phyloP scores from a whole-genome alignment of 2,329 filamentous ascomycete species.

The Botrytis pseudocinerea region DNA sequence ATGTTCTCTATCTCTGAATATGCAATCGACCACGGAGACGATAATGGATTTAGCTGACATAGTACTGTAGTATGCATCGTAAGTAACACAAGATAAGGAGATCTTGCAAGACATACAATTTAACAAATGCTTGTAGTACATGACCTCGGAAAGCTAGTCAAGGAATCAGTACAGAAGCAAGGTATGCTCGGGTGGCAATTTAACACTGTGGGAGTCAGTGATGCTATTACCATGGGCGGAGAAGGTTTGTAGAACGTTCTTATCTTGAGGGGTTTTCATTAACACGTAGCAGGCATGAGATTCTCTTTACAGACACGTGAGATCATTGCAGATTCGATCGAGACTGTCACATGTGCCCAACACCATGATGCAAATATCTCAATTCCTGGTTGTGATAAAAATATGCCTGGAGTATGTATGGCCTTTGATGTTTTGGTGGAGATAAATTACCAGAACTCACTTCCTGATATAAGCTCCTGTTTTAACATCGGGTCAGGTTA shows the following conservation, averaged over 20 bases:
- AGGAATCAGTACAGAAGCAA: conserved; percentile 74
- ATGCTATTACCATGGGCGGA: conserved; percentile 82
- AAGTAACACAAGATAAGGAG: conserved; percentile 20
- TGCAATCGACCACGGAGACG: conserved; percentile 18
- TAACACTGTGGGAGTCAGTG: conserved; percentile 60
- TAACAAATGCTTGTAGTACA: conserved; percentile 56
- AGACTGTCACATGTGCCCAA: conserved; percentile 84
- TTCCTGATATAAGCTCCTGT: neutral
- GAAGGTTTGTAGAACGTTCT: conserved; percentile 59
- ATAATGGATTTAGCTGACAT: conserved; percentile 24
- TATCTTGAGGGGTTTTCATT: conserved; percentile 26
- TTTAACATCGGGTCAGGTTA: conserved; percentile 33
- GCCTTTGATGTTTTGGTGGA: neutral
- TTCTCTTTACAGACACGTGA: conserved; percentile 90
- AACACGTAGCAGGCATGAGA: conserved; percentile 69
- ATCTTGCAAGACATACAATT: conserved; percentile 1
- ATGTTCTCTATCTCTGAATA: conserved; percentile 43
- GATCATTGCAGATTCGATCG: conserved; percentile 91
- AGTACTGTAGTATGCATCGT: conserved; percentile 50
- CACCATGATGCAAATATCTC: conserved; percentile 91
- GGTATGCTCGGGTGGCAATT: conserved; percentile 74
- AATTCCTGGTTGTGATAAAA: conserved; percentile 95
- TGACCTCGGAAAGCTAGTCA: conserved; percentile 84
- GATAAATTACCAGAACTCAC: neutral
- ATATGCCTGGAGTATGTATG: conserved; percentile 72